phyloP scores from a whole-genome alignment of 2,329 filamentous ascomycete species.

The Amauroascus niger region DNA sequence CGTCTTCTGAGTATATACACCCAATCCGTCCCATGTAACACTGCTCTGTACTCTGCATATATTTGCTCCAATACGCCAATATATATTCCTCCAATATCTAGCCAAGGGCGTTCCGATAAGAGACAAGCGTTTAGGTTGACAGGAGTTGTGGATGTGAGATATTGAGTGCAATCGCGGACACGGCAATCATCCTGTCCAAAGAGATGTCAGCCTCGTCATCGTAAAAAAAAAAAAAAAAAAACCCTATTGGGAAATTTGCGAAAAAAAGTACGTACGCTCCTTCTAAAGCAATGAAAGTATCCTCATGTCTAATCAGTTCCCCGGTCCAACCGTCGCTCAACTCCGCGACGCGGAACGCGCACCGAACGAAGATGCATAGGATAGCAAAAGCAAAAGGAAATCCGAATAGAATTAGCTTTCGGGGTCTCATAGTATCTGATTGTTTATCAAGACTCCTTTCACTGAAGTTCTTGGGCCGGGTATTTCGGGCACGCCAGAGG shows the following conservation, averaged over 20 bases:
- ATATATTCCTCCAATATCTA: neutral
- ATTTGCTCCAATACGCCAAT: no score
- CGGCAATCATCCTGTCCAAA: constrained; percentile 12
- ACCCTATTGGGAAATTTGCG: neutral
- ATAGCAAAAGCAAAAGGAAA: constrained; percentile 48
- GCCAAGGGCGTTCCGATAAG: neutral
- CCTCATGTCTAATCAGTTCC: constrained; percentile 47
- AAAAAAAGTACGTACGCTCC: constrained; percentile 25
- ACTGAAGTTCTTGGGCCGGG: neutral
- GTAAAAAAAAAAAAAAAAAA: no score
- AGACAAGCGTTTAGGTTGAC: neutral
- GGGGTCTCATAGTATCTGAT: neutral
- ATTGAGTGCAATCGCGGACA: constrained; percentile 13
- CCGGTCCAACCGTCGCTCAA: constrained; percentile 55
- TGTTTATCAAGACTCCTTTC: neutral
- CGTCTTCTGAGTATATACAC: no score
- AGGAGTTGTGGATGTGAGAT: constrained; percentile 13
- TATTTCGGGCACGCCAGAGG: constrained; percentile 15
- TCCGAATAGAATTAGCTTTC: constrained; percentile 37
- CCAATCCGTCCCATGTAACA: no score
- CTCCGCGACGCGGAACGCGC: constrained; percentile 57
- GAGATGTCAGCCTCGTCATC: neutral
- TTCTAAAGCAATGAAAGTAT: constrained; percentile 51
- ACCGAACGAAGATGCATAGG: constrained; percentile 55
- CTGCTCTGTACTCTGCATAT: no score